phyloP scores from a whole-genome alignment of 106 monocot genomes.

The Gastrodia elata region DNA sequence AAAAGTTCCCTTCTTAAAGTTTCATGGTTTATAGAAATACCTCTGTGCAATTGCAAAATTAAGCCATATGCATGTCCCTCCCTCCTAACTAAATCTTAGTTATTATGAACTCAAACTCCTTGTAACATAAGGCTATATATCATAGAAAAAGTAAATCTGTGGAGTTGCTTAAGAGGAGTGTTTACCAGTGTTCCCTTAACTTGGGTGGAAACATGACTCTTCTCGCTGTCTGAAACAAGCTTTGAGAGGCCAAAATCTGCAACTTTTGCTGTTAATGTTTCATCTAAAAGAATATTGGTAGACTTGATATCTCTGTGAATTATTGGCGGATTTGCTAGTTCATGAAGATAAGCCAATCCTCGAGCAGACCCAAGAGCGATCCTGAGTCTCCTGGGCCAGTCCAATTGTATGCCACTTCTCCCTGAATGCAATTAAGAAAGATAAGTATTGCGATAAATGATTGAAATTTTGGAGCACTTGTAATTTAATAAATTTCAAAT shows the following conservation, averaged over 20 bases:
- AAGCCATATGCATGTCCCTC: neutral
- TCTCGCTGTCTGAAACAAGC: conserved; percentile 35
- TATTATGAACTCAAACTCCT: neutral
- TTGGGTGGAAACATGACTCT: conserved; percentile 67
- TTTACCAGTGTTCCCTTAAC: conserved; percentile 65
- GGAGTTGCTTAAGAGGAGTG: neutral
- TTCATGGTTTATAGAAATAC: neutral
- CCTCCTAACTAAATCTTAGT: neutral
- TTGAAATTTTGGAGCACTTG: neutral
- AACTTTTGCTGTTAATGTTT: conserved; percentile 48
- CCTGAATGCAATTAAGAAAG: conserved; percentile 18
- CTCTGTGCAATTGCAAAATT: neutral
- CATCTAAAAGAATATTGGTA: conserved; percentile 60
- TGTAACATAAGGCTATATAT: neutral
- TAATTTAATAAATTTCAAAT: neutral
- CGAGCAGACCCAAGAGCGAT: conserved; percentile 54
- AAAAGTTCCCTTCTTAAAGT: no score
- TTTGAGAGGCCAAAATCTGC: conserved; percentile 75
- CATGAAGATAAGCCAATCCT: conserved; percentile 68
- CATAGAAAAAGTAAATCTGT: neutral
- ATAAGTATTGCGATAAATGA: neutral
- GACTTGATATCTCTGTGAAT: conserved; percentile 73
- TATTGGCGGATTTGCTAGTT: conserved; percentile 67
- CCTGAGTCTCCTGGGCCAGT: conserved; percentile 46
- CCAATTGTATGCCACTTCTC: conserved; percentile 31